Evolutionary conservation across 305 asterid genomes (phyloP).

Genomic region (Euphrasia arctica): DNA sequence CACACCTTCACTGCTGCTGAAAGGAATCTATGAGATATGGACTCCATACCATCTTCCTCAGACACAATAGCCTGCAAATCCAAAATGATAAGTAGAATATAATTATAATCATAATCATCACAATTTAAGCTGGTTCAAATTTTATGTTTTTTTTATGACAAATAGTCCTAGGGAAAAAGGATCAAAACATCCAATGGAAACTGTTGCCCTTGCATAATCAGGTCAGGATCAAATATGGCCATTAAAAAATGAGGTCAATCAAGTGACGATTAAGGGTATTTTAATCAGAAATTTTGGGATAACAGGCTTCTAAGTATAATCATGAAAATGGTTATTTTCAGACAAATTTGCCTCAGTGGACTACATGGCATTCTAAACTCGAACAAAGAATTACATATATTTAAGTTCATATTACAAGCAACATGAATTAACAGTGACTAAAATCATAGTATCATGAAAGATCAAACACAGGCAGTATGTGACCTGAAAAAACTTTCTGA

Average conservation of each 20-base stretch:
- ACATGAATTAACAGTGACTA: constrained; percentile 8
- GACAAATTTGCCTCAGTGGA: too few relatives aligned
- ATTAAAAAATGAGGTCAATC: not conserved
- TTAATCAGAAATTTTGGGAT: too few relatives aligned
- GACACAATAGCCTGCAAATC: constrained; percentile 74
- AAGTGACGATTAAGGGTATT: not conserved
- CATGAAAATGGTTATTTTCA: too few relatives aligned
- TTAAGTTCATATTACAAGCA: constrained; percentile 11
- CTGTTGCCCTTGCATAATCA: not conserved
- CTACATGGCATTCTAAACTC: not conserved
- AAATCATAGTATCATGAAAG: not conserved
- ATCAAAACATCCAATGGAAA: not conserved
- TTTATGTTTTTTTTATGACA: not conserved
- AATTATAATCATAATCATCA: not conserved
- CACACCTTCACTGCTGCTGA: constrained; percentile 92
- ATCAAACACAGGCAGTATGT: constrained; percentile 13
- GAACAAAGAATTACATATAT: not conserved
- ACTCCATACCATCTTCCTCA: constrained; percentile 96
- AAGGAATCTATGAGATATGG: constrained; percentile 93
- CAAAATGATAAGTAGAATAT: constrained; percentile 12
- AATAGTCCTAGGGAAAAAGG: not conserved
- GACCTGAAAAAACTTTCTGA: constrained; percentile 84
- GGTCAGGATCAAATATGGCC: too few relatives aligned
- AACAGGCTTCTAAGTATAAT: too few relatives aligned
- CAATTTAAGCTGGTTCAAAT: constrained; percentile 16